phyloP scores from a whole-genome alignment of 176 grass and related monocot species.

The Puccinellia tenuiflora region DNA sequence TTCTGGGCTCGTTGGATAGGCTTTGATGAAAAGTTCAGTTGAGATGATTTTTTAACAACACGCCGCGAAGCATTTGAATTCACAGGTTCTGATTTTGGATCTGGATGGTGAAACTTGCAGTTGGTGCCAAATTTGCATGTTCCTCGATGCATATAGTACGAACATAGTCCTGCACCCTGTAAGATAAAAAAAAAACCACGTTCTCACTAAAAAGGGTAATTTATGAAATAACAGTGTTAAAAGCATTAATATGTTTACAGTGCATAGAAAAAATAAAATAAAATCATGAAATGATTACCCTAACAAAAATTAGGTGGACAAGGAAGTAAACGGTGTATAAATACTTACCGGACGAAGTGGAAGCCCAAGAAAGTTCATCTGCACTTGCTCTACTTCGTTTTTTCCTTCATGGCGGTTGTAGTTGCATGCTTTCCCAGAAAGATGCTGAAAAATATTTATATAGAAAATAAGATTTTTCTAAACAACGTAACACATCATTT shows the following conservation, averaged over 20 bases:
- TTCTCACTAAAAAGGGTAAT: not conserved
- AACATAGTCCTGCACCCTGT: not conserved
- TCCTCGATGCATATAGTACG: not conserved
- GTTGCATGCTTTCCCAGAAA: not conserved
- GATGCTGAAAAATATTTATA: not conserved
- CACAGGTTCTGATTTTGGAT: not conserved
- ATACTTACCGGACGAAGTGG: not conserved
- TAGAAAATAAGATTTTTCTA: not conserved
- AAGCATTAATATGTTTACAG: not conserved
- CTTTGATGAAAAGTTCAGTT: not conserved
- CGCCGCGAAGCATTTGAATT: not conserved
- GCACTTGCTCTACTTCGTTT: not conserved
- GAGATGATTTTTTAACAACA: not conserved
- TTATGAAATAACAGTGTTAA: not conserved
- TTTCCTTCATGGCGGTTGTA: not conserved
- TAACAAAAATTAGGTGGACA: not conserved
- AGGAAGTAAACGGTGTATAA: not conserved
- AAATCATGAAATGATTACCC: not conserved
- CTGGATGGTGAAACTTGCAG: conserved; percentile 29
- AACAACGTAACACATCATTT: not conserved
- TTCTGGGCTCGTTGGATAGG: not conserved
- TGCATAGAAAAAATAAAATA: not conserved
- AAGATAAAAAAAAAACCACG: not conserved
- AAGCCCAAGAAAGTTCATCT: not conserved
- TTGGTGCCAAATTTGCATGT: conserved; percentile 38